phyloP scores from a whole-genome alignment of 225 moss, liverwort and hornwort species.

The Anthoceros angustus region DNA sequence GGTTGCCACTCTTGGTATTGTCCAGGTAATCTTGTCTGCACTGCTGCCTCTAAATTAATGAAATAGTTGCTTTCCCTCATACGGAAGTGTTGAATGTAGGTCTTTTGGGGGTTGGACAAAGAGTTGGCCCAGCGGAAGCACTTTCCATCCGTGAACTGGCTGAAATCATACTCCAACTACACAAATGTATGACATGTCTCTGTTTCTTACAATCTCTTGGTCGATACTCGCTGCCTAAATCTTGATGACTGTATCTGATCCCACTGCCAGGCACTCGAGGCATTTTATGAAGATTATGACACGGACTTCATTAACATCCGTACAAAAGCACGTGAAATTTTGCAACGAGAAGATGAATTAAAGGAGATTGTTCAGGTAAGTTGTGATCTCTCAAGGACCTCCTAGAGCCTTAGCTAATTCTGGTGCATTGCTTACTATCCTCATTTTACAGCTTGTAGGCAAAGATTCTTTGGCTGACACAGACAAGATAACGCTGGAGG shows the following conservation, averaged over 20 bases:
- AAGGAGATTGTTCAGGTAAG: conserved; percentile 90
- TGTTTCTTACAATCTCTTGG: neutral
- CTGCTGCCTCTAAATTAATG: neutral
- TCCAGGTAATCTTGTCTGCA: conserved; percentile 40
- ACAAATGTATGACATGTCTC: conserved; percentile 30
- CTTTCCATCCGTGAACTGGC: conserved; percentile 98
- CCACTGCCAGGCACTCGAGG: conserved; percentile 33
- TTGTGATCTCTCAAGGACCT: neutral
- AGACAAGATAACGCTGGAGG: conserved; percentile 91
- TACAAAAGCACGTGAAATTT: conserved; percentile 84
- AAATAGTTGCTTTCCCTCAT: neutral
- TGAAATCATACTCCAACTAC: conserved; percentile 94
- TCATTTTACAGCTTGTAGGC: conserved; percentile 59
- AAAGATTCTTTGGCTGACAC: conserved; percentile 95
- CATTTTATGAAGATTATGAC: conserved; percentile 79
- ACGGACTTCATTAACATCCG: conserved; percentile 87
- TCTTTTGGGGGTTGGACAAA: conserved; percentile 99
- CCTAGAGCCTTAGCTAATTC: too few relatives aligned
- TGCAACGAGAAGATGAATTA: conserved; percentile 89
- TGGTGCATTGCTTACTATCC: neutral
- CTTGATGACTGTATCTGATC: neutral
- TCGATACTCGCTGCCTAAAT: neutral
- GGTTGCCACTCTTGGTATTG: conserved; percentile 88
- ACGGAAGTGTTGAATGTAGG: conserved; percentile 16
- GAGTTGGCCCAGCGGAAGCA: conserved; percentile 94